Conservation (phyloP, 306 rosid genomes). For the Begonia loranthoides region DNA sequence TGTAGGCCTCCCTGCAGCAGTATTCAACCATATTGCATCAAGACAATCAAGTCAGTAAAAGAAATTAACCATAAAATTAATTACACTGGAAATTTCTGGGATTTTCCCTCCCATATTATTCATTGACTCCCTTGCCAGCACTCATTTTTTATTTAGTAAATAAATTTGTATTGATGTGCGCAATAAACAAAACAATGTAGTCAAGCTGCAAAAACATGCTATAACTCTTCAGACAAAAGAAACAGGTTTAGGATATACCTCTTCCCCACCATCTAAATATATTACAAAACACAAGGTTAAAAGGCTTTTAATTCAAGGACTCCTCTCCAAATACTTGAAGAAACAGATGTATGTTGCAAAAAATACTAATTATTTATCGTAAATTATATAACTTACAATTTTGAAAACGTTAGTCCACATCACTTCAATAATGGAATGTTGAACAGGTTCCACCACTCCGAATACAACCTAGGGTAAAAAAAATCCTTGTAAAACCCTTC, state of each 20-base stretch:
- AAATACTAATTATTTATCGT: background rate
- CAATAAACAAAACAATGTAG: background rate
- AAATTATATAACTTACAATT: slow-evolving; percentile 20
- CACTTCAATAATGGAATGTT: slow-evolving; percentile 3
- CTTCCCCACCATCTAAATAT: no score
- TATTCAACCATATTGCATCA: slow-evolving; percentile 3
- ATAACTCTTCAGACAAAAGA: background rate
- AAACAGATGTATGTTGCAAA: background rate
- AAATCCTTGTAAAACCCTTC: no score
- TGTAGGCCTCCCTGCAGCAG: slow-evolving; percentile 68
- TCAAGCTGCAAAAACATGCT: slow-evolving; percentile 2
- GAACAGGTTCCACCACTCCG: background rate
- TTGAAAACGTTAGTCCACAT: slow-evolving; percentile 55
- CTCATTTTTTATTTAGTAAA: background rate
- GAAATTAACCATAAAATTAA: slow-evolving; percentile 1
- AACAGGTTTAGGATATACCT: background rate
- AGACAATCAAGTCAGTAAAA: background rate
- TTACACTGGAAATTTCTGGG: background rate
- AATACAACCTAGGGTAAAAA: background rate
- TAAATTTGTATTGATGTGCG: background rate
- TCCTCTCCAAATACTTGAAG: no score
- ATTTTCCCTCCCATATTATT: background rate
- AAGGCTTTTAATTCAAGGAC: no score
- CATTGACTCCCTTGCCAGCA: no score
- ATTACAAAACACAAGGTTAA: no score